Evolutionary conservation across 257 asterid genomes (phyloP).

Genomic region (Przewalskia tangutica): DNA sequence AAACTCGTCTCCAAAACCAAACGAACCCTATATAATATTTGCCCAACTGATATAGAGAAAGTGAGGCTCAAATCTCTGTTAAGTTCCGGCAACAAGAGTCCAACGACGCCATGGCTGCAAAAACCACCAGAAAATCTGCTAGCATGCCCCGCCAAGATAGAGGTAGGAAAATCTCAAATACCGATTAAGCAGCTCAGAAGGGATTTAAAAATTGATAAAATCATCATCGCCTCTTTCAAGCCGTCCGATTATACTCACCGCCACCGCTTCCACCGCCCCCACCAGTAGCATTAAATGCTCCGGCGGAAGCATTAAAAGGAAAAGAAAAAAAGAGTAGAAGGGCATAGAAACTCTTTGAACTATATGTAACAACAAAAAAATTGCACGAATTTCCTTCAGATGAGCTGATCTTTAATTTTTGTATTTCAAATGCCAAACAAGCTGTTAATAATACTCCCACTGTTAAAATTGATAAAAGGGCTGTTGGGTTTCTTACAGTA

Average conservation of each 20-base stretch:
- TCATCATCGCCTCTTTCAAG: constrained; percentile 8
- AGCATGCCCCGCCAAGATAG: constrained; percentile 38
- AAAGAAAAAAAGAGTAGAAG: background rate
- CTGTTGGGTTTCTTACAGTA: constrained; percentile 1
- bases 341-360: too few relatives aligned
- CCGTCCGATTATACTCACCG: background rate
- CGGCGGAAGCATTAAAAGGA: too few relatives aligned
- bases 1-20: too few relatives aligned
- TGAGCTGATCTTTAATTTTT: too few relatives aligned
- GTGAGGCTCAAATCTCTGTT: background rate
- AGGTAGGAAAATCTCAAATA: constrained; percentile 9
- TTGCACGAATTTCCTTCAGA: too few relatives aligned
- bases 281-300: background rate
- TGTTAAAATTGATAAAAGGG: background rate
- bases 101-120: constrained; percentile 12
- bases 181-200: background rate
- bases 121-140: constrained; percentile 10
- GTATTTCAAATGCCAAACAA: too few relatives aligned
- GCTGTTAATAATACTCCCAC: background rate
- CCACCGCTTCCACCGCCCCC: background rate
- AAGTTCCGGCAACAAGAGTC: background rate
- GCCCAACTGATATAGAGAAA: background rate
- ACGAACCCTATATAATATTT: background rate
- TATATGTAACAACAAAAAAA: too few relatives aligned
- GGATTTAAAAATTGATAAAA: background rate